A percentile compares a stretch with the other conserved stretches of the same genome.
Evolutionary conservation across 2,329 filamentous ascomycete species (phyloP).

Genomic region (Cytospora mali): DNA sequence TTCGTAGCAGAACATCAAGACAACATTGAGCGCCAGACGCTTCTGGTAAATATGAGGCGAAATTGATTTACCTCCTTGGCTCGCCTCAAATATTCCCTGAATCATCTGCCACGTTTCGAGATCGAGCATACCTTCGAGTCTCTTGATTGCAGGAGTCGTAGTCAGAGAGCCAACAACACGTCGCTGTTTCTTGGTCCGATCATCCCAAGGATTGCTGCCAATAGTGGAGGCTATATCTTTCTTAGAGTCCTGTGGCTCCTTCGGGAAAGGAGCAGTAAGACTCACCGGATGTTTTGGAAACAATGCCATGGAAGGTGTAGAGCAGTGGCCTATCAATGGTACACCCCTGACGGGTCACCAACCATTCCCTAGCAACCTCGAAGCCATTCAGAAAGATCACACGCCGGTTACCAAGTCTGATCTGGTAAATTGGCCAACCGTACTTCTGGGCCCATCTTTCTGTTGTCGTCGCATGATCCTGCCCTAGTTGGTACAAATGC

Average conservation of each 20-base stretch:
- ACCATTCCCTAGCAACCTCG: conserved; percentile 16
- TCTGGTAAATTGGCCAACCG: conserved; percentile 18
- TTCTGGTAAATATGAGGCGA: conserved; percentile 23
- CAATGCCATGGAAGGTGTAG: conserved; percentile 19
- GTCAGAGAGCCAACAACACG: conserved; percentile 23
- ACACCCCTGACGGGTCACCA: conserved; percentile 11
- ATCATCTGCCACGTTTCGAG: conserved; percentile 16
- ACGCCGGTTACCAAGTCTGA: conserved; percentile 16
- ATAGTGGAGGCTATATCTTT: conserved; percentile 10
- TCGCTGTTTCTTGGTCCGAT: conserved; percentile 18
- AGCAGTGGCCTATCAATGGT: conserved; percentile 15
- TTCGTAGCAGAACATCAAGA: conserved; percentile 20
- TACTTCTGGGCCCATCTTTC: conserved; percentile 10
- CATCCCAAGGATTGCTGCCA: conserved; percentile 21
- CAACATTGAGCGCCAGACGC: conserved; percentile 15
- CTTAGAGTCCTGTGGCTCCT: background rate
- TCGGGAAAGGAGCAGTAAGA: fast-evolving
- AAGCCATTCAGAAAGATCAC: conserved; percentile 17
- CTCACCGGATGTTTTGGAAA: conserved; percentile 20
- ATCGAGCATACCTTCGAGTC: conserved; percentile 12
- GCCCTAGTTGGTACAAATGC: conserved; percentile 15
- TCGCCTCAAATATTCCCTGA: background rate
- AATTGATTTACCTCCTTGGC: conserved; percentile 5
- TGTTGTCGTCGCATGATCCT: conserved; percentile 16
- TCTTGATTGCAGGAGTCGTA: conserved; percentile 16